Conservation (phyloP, 257 asterid genomes). For the Eucommia ulmoides region DNA sequence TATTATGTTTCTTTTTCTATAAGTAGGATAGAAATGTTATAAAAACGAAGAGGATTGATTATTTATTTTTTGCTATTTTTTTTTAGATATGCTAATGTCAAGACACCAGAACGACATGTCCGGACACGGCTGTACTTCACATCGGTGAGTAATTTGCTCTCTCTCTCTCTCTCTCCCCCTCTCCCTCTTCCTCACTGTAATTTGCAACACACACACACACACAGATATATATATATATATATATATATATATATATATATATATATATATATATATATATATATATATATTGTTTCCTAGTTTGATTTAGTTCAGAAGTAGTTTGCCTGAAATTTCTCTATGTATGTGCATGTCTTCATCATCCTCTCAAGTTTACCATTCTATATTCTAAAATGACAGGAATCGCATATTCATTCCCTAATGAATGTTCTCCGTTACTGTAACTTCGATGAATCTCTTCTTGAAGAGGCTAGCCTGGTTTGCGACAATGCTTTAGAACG, state of each 20-base stretch:
- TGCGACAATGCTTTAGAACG: slow-evolving; percentile 81
- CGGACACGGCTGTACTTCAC: slow-evolving; percentile 89
- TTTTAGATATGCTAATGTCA: slow-evolving; percentile 75
- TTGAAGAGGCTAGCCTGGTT: slow-evolving; percentile 77
- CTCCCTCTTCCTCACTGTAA: no score
- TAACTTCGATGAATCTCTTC: slow-evolving; percentile 87
- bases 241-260: no score
- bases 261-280: no score
- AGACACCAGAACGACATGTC: slow-evolving; percentile 85
- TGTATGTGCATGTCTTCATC: no score
- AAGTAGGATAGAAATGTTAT: neutral
- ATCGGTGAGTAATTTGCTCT: slow-evolving; percentile 87
- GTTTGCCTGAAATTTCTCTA: no score
- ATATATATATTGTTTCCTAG: no score
- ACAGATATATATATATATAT: no score
- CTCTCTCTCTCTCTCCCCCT: neutral
- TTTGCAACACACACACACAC: no score
- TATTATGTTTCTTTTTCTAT: neutral
- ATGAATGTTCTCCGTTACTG: slow-evolving; percentile 98
- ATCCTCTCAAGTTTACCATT: no score
- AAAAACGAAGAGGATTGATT: neutral
- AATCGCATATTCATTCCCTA: slow-evolving; percentile 93
- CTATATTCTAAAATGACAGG: slow-evolving; percentile 38
- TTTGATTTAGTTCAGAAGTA: no score
- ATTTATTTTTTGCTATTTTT: neutral